phyloP scores from a whole-genome alignment of 805 yeast species.

The Maudiozyma bulderi region DNA sequence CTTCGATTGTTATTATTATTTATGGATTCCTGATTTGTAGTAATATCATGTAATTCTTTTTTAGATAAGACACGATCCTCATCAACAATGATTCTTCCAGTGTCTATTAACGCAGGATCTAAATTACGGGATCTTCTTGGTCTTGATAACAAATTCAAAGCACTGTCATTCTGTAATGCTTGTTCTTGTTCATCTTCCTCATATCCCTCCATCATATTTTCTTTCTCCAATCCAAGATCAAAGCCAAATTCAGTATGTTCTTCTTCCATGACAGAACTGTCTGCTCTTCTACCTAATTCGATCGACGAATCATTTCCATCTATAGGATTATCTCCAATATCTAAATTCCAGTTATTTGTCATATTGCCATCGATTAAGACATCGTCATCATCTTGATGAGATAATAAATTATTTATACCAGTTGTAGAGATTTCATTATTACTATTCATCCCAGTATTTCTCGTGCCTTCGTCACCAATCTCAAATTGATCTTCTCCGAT shows the following conservation, averaged over 20 bases:
- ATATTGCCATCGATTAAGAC: constrained; percentile 19
- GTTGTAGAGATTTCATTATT: not conserved
- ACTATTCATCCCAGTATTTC: constrained; percentile 1
- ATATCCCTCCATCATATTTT: constrained; percentile 20
- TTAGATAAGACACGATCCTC: constrained; percentile 5
- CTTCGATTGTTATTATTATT: not conserved
- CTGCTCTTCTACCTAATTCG: constrained; percentile 52
- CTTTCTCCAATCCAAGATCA: constrained; percentile 40
- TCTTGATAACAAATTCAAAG: not conserved
- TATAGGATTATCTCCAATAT: constrained; percentile 10
- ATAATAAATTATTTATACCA: not conserved
- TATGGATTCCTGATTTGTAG: constrained; percentile 2
- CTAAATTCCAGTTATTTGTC: constrained; percentile 21
- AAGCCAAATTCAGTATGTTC: constrained; percentile 40
- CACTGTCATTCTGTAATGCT: too few species aligned
- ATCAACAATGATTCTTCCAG: constrained; percentile 11
- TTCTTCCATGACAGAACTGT: constrained; percentile 19
- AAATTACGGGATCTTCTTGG: not conserved
- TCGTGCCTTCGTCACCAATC: constrained; percentile 9
- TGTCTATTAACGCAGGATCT: constrained; percentile 10
- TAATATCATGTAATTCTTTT: constrained; percentile 18
- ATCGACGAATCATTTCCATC: constrained; percentile 36
- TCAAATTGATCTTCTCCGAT: not conserved
- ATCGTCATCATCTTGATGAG: constrained; percentile 11
- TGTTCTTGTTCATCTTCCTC: constrained; percentile 13